phyloP scores from a whole-genome alignment of 305 asterid species.

The Lippia alba region DNA sequence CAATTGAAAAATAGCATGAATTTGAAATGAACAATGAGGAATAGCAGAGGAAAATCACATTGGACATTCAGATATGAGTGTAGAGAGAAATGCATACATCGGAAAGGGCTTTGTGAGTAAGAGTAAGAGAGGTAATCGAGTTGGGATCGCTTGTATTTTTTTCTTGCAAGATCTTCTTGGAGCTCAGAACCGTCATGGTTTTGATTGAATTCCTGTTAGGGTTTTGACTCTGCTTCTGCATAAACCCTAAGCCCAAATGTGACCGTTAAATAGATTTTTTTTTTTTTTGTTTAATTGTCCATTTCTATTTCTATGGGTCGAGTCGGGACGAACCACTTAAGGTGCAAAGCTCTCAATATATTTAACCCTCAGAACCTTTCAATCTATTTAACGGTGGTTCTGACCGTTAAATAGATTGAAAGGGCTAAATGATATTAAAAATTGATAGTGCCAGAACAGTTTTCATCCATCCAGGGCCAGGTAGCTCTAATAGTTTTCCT shows the following conservation, averaged over 20 bases:
- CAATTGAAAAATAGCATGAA: neutral
- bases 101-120: constrained; percentile 84
- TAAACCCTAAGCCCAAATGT: constrained; percentile 24
- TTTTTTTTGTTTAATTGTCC: too few relatives aligned
- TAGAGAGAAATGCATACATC: constrained; percentile 55
- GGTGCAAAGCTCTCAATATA: too few relatives aligned
- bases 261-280: neutral
- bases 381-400: too few relatives aligned
- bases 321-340: too few relatives aligned
- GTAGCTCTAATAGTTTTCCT: too few relatives aligned
- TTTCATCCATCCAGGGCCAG: neutral
- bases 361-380: too few relatives aligned
- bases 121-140: constrained; percentile 66
- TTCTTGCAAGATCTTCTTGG: constrained; percentile 71
- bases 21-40: neutral
- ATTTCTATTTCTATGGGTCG: too few relatives aligned
- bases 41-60: neutral
- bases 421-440: neutral
- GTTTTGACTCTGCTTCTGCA: constrained; percentile 23
- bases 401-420: neutral
- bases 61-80: neutral
- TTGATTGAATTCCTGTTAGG: constrained; percentile 35
- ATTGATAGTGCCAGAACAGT: constrained; percentile 14
- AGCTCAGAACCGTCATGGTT: constrained; percentile 68
- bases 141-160: constrained; percentile 55